A percentile compares a stretch with the other conserved stretches of the same genome.
These are phyloP conservation scores for Citrus inodora DNA, from an alignment of 345 rosid genomes.

Conservation along the genomic window DNA sequence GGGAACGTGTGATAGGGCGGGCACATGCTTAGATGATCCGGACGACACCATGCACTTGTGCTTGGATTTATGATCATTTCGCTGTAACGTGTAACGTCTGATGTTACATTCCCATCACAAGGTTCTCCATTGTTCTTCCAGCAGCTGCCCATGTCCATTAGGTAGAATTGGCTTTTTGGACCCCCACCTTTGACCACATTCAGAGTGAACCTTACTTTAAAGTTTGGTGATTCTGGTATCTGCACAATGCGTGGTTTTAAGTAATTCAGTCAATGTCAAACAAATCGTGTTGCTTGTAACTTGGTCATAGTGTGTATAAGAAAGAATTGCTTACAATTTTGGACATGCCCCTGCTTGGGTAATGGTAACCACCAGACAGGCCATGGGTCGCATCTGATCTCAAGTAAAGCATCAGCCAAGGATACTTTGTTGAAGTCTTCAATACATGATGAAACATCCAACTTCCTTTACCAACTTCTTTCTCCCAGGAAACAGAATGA, in stretches of 20 bases:
- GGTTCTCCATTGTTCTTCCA: slow-evolving; percentile 57
- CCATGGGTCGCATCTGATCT: slow-evolving; percentile 56
- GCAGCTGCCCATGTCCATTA: slow-evolving; percentile 51
- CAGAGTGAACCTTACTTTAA: slow-evolving; percentile 41
- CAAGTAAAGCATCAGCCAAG: slow-evolving; percentile 66
- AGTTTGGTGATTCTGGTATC: slow-evolving; percentile 47
- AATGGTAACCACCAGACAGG: slow-evolving; percentile 57
- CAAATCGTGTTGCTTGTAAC: neutral
- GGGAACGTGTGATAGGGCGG: slow-evolving; percentile 41
- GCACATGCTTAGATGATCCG: slow-evolving; percentile 29
- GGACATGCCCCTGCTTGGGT: slow-evolving; percentile 58
- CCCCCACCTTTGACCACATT: slow-evolving; percentile 51
- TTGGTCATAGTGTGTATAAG: neutral
- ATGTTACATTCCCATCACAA: slow-evolving; percentile 45
- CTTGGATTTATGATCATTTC: slow-evolving; percentile 44
- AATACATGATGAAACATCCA: slow-evolving; percentile 54
- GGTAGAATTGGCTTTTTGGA: slow-evolving; percentile 43
- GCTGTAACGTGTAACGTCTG: slow-evolving; percentile 49
- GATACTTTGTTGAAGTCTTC: slow-evolving; percentile 58
- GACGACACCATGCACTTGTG: slow-evolving; percentile 29
- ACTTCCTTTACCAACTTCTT: slow-evolving; percentile 46
- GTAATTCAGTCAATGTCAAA: neutral
- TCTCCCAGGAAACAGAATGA: slow-evolving; percentile 45
- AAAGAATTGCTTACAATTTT: slow-evolving; percentile 36
- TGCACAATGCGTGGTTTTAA: neutral